Evolutionary conservation across 2,329 filamentous ascomycete species (phyloP).

Genomic region (Penicillium brasilianum): DNA sequence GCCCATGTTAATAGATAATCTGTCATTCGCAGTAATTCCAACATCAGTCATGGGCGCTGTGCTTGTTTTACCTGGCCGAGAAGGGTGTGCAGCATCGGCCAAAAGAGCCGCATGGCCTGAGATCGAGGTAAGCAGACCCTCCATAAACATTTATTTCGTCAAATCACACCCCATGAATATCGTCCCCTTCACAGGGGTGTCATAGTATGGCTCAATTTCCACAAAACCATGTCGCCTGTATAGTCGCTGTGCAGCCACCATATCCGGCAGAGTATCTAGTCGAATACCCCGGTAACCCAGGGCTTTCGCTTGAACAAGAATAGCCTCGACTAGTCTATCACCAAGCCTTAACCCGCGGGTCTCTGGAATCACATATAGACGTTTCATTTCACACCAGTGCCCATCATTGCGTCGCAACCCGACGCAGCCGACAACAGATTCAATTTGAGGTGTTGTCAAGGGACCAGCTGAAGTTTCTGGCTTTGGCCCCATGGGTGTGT

Average conservation of each 20-base stretch:
- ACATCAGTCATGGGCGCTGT: neutral
- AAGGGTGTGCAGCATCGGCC: slow-evolving; percentile 62
- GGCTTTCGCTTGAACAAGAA: slow-evolving; percentile 52
- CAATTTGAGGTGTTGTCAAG: neutral
- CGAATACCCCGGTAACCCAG: slow-evolving; percentile 59
- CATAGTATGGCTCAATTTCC: slow-evolving; percentile 60
- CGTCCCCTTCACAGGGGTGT: slow-evolving; percentile 59
- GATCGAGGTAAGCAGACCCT: slow-evolving; percentile 60
- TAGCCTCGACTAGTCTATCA: slow-evolving; percentile 51
- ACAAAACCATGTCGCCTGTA: slow-evolving; percentile 59
- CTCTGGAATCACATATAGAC: slow-evolving; percentile 58
- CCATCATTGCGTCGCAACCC: slow-evolving; percentile 49
- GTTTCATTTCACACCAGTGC: slow-evolving; percentile 60
- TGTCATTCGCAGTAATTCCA: too few species aligned
- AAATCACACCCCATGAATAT: slow-evolving; percentile 52
- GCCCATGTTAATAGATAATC: too few species aligned
- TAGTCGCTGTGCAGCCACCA: slow-evolving; percentile 56
- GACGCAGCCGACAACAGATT: slow-evolving; percentile 54
- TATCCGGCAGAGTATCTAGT: slow-evolving; percentile 61
- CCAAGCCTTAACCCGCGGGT: slow-evolving; percentile 58
- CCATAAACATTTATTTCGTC: slow-evolving; percentile 50
- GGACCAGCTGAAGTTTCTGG: neutral
- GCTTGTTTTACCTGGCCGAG: neutral
- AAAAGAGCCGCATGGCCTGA: slow-evolving; percentile 60
- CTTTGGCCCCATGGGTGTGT: neutral